phyloP scores from a whole-genome alignment of 495 filamentous ascomycete genomes.

The Monascus purpureus region DNA sequence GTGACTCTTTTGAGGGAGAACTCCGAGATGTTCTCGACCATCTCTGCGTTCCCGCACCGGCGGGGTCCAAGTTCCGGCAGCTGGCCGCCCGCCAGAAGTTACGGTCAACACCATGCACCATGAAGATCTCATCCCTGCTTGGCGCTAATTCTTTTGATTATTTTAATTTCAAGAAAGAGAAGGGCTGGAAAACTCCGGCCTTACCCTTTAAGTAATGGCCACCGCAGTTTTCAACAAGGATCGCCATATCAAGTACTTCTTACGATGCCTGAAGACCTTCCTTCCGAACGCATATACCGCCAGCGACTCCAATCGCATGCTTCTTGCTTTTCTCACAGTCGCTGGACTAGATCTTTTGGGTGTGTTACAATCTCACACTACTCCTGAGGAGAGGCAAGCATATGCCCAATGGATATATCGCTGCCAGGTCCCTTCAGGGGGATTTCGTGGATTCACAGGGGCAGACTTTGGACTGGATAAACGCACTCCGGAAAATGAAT shows the following conservation, averaged over 20 bases:
- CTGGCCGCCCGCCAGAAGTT: too few relatives aligned
- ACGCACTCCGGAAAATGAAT: slow-evolving; percentile 32
- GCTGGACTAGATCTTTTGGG: slow-evolving; percentile 70
- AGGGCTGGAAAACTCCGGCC: too few relatives aligned
- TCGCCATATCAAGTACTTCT: slow-evolving; percentile 83
- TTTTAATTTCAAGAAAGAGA: too few relatives aligned
- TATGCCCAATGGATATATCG: slow-evolving; percentile 60
- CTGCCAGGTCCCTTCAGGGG: slow-evolving; percentile 60
- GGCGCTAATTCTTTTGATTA: too few relatives aligned
- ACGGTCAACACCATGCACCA: too few relatives aligned
- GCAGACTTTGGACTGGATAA: slow-evolving; percentile 39
- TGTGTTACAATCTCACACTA: slow-evolving; percentile 39
- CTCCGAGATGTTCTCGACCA: too few relatives aligned
- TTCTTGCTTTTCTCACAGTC: slow-evolving; percentile 76
- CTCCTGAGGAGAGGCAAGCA: slow-evolving; percentile 40
- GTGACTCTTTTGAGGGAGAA: too few relatives aligned
- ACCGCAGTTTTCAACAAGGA: slow-evolving; percentile 45
- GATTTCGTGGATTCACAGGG: slow-evolving; percentile 69
- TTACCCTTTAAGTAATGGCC: too few relatives aligned
- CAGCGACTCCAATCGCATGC: slow-evolving; percentile 82
- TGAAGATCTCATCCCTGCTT: too few relatives aligned
- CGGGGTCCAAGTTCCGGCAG: too few relatives aligned
- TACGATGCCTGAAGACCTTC: slow-evolving; percentile 68
- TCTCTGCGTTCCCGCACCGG: too few relatives aligned
- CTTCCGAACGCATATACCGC: slow-evolving; percentile 70